Evolutionary conservation across 2,329 filamentous ascomycete species (phyloP), one percentile per base, ranked within the genome.

Genomic region (Diaporthe velutina): DNA sequence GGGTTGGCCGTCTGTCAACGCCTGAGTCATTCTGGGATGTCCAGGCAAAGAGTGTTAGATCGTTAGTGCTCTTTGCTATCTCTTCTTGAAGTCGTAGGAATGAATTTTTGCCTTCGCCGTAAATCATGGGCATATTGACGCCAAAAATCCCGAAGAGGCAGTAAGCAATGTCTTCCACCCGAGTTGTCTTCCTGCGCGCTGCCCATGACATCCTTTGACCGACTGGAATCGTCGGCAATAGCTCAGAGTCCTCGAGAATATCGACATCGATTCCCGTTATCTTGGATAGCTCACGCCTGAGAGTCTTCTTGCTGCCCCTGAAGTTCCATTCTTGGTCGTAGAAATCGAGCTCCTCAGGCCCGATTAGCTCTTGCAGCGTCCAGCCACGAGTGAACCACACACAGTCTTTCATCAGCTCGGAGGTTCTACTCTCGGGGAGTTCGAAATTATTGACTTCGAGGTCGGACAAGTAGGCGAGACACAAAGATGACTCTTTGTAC

Each of bases 91-190:
- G 76, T 25, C 79, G 72, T 33, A 73, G 25, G 54, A 80, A 80
- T 6, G 79, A 74, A 30, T 77, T 79, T 9, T 40, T 40, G 30
- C 79, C 78, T 55, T 81, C 80, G 13, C 80, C 80, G 38, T 81
- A 81, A 1, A 81, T 76, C 58, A 82, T 73, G 13, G 80, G 76
- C 78, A 81, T 81, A 28, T 79, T 80, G 8, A 82, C 74, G 38
- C 76, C 77, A 54, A 82, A 81, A 6, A 82, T 73, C 1, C 79
- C 80, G 12, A 75, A 48, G 2, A 75, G 54, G 38, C 70, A 75
- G 25, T 80, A 81, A 1, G 80, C 79, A 7, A 73, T 66, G 72
- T 82, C 79, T 71, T 80, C 75, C 71, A 73, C 33, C 30, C 78
- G 74, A 1, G 75, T 79, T 22, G 77, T 80, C 66, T 76, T 35